These are phyloP conservation scores for Hypoxylon sp. DNA, from an alignment of 2,329 filamentous ascomycete genomes.

Conservation along the genomic window DNA sequence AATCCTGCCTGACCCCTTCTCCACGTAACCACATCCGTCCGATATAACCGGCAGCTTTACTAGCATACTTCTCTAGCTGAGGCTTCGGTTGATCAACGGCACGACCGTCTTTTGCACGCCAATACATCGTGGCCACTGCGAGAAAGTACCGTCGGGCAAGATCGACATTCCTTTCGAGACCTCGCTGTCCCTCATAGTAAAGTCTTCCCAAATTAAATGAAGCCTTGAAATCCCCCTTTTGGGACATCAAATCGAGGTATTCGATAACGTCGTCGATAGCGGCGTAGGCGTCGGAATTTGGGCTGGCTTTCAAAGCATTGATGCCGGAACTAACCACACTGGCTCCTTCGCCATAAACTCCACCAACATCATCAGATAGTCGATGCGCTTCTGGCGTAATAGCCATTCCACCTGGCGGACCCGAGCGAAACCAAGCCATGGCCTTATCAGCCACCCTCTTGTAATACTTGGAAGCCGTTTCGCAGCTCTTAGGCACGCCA, in stretches of 20 bases:
- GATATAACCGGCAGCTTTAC: constrained; percentile 88
- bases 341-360: constrained; percentile 95
- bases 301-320: constrained; percentile 81
- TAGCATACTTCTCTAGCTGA: constrained; percentile 82
- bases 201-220: constrained; percentile 88
- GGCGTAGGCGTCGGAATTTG: constrained; percentile 85
- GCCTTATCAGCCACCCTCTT: constrained; percentile 95
- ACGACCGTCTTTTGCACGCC: constrained; percentile 81
- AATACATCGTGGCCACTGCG: constrained; percentile 83
- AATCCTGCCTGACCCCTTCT: constrained; percentile 86
- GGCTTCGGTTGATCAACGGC: constrained; percentile 77
- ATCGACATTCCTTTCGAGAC: constrained; percentile 79
- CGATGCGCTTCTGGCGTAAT: constrained; percentile 85
- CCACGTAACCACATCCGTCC: constrained; percentile 92
- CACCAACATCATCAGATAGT: constrained; percentile 90
- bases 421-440: constrained; percentile 87
- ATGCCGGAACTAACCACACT: constrained; percentile 89
- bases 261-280: constrained; percentile 95
- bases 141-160: constrained; percentile 86
- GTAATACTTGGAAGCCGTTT: constrained; percentile 88
- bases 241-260: constrained; percentile 90
- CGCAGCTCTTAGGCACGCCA: constrained; percentile 87
- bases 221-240: constrained; percentile 90
- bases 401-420: constrained; percentile 87
- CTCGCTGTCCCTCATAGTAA: constrained; percentile 88